Evolutionary conservation across 352 stramenopile genomes (phyloP), one percentile per base, ranked within the genome.

Genomic region (Phytophthora uliginosa): DNA sequence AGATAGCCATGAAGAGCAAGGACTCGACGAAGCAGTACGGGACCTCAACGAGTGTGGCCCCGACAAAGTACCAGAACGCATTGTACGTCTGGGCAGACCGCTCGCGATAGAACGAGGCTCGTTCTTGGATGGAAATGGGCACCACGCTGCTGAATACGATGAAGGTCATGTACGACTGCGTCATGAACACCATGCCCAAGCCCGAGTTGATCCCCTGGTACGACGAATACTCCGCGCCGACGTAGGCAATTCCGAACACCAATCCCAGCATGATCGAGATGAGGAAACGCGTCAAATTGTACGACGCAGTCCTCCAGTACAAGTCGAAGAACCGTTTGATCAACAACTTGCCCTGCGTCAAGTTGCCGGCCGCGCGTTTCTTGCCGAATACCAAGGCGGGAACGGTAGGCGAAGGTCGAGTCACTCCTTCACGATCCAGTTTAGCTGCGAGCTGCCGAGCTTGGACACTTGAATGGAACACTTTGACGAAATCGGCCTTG

Each of bases 291-390:
- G 84, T 82, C 9, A 90, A 54, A 71, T 94, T 96, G 73, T 97
- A 97, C 34, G 76, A 77, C 22, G 90, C 83, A 26, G 79, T 91
- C 22, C 90, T 79, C 82, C 82, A 97, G 66, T 97, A 97, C 34
- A 90, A 75, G 54, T 92, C 76, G 57, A 79, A 78, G 15, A 80
- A 81, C 22, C 81, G 66, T 31, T 82, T 69, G n/a, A 81, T 76
- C 50, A 92, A n/a, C 40, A 75, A 69, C 81, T 82, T 53, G 36
- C 79, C 13, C 56, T 80, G 34, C 0, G 51, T 17, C 34, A 56
- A 59, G 57, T 66, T 58, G 9, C 47, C 59, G 2, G 64, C 63
- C 7, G 69, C 70, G n/a, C 60, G 55, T 47, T 76, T 80, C 26
- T 51, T 59, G 3, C 54, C 58, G 40, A 73, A 86, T 6, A 24